Conservation (phyloP, 257 asterid species). For the Jaltomata sinuosa region DNA sequence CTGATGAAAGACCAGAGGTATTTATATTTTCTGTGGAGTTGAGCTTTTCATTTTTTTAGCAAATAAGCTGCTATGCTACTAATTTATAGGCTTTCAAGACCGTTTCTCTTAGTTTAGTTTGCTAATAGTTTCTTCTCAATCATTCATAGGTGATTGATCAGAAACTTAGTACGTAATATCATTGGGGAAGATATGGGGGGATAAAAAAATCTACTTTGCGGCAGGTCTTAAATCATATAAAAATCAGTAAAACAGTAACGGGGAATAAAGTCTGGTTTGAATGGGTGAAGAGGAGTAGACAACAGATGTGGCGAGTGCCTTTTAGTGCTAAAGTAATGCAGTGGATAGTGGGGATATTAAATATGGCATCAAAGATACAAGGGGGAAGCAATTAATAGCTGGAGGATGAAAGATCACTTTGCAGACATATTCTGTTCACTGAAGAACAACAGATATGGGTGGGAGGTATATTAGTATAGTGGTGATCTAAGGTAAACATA, state of each 20-base stretch:
- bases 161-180: not conserved
- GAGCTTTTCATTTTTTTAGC: not conserved
- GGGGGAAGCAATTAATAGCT: not conserved
- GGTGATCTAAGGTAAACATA: not conserved
- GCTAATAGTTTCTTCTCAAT: not conserved
- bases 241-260: not conserved
- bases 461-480: not conserved
- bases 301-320: not conserved
- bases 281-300: not conserved
- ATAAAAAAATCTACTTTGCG: not conserved
- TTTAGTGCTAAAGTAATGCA: not conserved
- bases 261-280: not conserved
- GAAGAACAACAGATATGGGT: not conserved
- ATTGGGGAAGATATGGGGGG: not conserved
- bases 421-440: not conserved
- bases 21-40: conserved; percentile 9
- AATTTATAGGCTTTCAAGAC: not conserved
- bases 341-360: not conserved
- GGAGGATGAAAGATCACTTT: not conserved
- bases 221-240: not conserved
- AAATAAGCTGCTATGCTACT: not conserved
- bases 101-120: not conserved
- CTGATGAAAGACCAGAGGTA: conserved; percentile 99
- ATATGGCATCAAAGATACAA: not conserved
- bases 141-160: not conserved